Evolutionary conservation across 345 rosid genomes (phyloP), one percentile per base, ranked within the genome.

Genomic region (Trapa bicornis): DNA sequence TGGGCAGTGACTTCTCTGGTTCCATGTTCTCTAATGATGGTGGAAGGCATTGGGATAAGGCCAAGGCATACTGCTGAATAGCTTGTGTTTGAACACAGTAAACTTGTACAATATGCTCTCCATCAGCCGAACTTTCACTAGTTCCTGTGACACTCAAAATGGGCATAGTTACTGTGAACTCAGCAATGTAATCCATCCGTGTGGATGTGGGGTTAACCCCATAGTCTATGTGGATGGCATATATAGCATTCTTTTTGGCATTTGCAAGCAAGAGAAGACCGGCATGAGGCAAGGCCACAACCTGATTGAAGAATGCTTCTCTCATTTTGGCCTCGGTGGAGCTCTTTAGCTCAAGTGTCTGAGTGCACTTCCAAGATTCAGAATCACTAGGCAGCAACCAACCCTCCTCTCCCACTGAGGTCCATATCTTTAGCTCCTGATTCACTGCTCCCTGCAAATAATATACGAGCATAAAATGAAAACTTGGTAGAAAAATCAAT

Each of bases 41-140:
- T 15, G 90, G 94, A 67, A 82, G 73, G 71, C 91, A 88, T 71
- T 82, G 95, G 60, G 83, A 81, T 71, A 83, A 80, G 66, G 85
- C 86, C 80, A 88, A 71, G 29, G 91, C 85, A 80, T 88, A 88
- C 73, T 84, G 91, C 71, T 88, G 95, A 65, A 88, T 88, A 65
- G 95, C 95, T 70, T 80, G 85, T n/a, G 91, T 86, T 66, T 88
- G 95, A 38, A 88, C 84, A 15, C 95, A 88, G 69, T 86, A 88
- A 35, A 88, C 79, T 76, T 88, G 95, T 8, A 84, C 84, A 43
- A 83, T 70, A 65, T 73, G 80, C 45, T 84, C 85, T 58, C 86
- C 93, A 70, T 83, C 80, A 6, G 82, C 67, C 47, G 78, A 71
- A 78, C 82, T 71, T 67, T 88, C 91, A 72, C 91, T 86, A 29